Evolutionary conservation across 2,329 filamentous ascomycete genomes (phyloP).

Genomic region (Penicillium sumatraense): DNA sequence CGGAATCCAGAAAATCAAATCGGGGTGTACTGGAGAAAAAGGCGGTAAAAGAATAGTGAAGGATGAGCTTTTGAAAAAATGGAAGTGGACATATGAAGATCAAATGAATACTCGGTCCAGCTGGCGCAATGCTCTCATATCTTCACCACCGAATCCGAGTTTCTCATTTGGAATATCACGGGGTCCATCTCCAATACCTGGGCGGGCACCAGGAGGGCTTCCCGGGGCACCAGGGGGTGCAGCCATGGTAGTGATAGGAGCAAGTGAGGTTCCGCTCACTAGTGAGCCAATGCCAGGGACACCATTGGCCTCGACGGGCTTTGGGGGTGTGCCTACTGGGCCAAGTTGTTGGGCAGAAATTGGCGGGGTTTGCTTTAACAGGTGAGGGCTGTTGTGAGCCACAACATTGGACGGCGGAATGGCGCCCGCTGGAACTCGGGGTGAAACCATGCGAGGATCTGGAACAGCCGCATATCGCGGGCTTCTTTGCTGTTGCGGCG

Average conservation of each 20-base stretch:
- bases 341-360: slow-evolving; percentile 18
- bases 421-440: slow-evolving; percentile 32
- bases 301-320: slow-evolving; percentile 39
- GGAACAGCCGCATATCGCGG: slow-evolving; percentile 34
- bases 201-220: slow-evolving; percentile 17
- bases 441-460: slow-evolving; percentile 43
- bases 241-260: slow-evolving; percentile 31
- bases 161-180: slow-evolving; percentile 63
- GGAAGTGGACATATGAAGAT: slow-evolving; percentile 13
- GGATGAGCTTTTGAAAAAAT: neutral
- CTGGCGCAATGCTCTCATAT: slow-evolving; percentile 67
- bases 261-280: slow-evolving; percentile 43
- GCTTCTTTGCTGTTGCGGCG: slow-evolving; percentile 33
- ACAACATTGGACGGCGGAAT: slow-evolving; percentile 27
- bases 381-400: slow-evolving; percentile 34
- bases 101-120: slow-evolving; percentile 61
- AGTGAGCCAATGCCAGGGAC: slow-evolving; percentile 61
- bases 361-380: slow-evolving; percentile 31
- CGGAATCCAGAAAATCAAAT: slow-evolving; percentile 1
- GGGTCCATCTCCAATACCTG: slow-evolving; percentile 43
- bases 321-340: slow-evolving; percentile 26
- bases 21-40: neutral
- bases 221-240: slow-evolving; percentile 25
- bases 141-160: slow-evolving; percentile 63
- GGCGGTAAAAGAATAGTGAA: neutral